These are phyloP conservation scores for Eimeria necatrix DNA, from an alignment of 169 alveolate species.

Conservation along the genomic window DNA sequence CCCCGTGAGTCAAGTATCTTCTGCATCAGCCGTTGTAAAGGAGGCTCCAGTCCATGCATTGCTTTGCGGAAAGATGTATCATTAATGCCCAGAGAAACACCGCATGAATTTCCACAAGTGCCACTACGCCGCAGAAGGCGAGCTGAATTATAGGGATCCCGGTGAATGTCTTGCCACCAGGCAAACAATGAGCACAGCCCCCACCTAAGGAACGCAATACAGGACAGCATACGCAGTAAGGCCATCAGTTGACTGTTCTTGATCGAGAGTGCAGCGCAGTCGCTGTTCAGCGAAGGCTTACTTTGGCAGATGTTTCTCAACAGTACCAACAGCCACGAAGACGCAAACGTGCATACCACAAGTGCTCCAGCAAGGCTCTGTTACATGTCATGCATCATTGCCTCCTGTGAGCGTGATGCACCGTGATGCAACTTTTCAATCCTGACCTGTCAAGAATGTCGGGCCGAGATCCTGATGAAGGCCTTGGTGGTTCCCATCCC, in stretches of 20 bases:
- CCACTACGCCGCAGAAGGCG: slow-evolving; percentile 26
- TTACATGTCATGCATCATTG: not conserved
- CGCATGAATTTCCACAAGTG: not conserved
- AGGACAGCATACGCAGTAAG: not conserved
- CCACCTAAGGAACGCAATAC: slow-evolving; percentile 12
- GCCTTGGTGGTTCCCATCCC: slow-evolving; percentile 73
- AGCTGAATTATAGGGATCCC: slow-evolving; percentile 47
- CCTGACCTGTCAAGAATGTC: slow-evolving; percentile 50
- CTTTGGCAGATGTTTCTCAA: too few relatives aligned
- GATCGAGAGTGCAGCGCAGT: too few relatives aligned
- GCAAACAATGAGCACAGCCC: slow-evolving; percentile 63
- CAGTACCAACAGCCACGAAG: too few relatives aligned
- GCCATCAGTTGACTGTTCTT: too few relatives aligned
- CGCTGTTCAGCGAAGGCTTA: too few relatives aligned
- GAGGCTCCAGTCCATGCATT: not conserved
- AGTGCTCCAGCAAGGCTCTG: not conserved
- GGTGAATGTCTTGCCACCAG: slow-evolving; percentile 57
- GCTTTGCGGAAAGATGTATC: slow-evolving; percentile 48
- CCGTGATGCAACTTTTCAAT: not conserved
- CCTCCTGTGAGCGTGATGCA: not conserved
- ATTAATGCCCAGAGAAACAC: slow-evolving; percentile 9
- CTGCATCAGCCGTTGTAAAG: slow-evolving; percentile 48
- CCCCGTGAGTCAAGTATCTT: not conserved
- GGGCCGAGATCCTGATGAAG: slow-evolving; percentile 38
- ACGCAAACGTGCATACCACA: not conserved